Evolutionary conservation across 139 green algal species (phyloP).

Genomic region (Gonium pectorale): DNA sequence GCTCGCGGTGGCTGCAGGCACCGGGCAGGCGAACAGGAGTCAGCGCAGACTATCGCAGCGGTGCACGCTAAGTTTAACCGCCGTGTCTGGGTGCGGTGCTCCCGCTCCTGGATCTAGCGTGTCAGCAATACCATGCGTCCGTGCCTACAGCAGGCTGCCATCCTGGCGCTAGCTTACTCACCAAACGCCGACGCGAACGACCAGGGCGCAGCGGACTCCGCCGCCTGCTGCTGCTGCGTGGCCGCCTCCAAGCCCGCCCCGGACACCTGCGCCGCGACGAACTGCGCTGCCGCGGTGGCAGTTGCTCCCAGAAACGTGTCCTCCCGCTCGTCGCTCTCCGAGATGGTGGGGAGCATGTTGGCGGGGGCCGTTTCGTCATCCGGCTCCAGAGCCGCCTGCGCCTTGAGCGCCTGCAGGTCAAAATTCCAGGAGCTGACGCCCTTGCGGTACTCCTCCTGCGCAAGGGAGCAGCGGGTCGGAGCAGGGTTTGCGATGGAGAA

Average conservation of each 20-base stretch:
- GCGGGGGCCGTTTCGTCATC: conserved; percentile 32
- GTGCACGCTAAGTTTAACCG: too few relatives aligned
- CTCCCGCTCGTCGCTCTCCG: conserved; percentile 51
- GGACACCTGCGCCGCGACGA: conserved; percentile 12
- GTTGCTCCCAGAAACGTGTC: not conserved
- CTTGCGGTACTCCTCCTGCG: conserved; percentile 87
- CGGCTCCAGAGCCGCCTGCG: conserved; percentile 74
- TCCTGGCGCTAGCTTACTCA: too few relatives aligned
- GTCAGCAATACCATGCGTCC: too few relatives aligned
- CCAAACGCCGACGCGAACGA: conserved; percentile 6
- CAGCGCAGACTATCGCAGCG: too few relatives aligned
- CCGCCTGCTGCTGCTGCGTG: too few relatives aligned
- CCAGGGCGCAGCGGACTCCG: not conserved
- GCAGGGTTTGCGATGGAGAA: too few relatives aligned
- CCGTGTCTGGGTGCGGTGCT: too few relatives aligned
- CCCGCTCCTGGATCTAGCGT: too few relatives aligned
- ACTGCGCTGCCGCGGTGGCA: not conserved
- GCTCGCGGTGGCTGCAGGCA: conserved; percentile 5
- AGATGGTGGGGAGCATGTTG: conserved; percentile 58
- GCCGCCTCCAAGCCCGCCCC: not conserved
- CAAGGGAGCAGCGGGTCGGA: too few relatives aligned
- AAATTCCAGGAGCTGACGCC: conserved; percentile 96
- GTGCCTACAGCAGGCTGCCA: too few relatives aligned
- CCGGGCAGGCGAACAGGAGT: too few relatives aligned
- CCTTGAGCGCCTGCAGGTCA: conserved; percentile 90